A percentile compares a stretch with the other conserved stretches of the same genome.
Conservation (phyloP, 164 flowering plant species). For the Umbellularia californica region DNA sequence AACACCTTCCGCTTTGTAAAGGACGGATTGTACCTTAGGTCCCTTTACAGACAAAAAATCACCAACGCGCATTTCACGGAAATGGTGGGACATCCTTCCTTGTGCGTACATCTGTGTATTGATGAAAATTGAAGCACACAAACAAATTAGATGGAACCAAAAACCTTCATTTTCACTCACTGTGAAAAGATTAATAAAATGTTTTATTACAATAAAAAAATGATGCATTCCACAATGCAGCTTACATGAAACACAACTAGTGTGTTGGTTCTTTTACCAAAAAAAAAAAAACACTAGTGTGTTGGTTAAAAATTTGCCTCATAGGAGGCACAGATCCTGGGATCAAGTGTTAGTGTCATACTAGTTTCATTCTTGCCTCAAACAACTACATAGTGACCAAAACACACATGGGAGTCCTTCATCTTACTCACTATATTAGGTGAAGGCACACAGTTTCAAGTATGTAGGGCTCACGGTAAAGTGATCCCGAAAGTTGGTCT, state of each 20-base stretch:
- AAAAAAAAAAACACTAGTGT: no score
- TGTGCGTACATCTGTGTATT: constrained; percentile 90
- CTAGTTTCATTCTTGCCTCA: no score
- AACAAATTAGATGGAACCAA: background rate
- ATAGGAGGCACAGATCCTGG: no score
- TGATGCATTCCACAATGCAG: no score
- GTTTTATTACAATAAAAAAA: no score
- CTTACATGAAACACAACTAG: no score
- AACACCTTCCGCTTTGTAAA: background rate
- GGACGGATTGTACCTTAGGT: constrained; percentile 64
- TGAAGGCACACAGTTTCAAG: background rate
- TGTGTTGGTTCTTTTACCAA: no score
- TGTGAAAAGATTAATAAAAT: no score
- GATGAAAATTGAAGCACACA: constrained; percentile 1
- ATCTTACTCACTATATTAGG: background rate
- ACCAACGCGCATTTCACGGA: constrained; percentile 93
- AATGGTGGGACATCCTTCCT: constrained; percentile 99
- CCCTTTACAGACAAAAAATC: constrained; percentile 87
- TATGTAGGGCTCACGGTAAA: background rate
- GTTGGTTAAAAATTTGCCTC: no score
- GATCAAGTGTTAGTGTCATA: no score
- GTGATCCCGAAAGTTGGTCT: background rate
- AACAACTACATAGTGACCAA: no score
- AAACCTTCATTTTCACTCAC: background rate
- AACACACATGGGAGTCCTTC: background rate